Base-by-base conservation (phyloP, 139 green algal genomes). In the Parachlorella kessleri region DNA sequence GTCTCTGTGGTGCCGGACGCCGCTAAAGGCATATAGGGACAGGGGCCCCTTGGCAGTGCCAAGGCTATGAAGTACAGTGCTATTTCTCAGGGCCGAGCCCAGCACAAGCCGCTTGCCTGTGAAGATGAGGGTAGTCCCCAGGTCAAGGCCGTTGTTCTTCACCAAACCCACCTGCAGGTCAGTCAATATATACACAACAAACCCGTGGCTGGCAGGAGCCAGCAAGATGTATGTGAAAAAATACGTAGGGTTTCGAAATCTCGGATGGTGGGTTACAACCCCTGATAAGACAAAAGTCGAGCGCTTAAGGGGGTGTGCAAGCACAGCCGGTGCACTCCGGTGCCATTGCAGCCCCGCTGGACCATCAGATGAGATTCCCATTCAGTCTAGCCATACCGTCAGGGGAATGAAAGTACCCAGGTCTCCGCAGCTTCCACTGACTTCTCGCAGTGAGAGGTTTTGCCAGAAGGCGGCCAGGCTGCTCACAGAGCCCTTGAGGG, bases 391-490 rank as follows among this genome's bases (percentile, higher is more conserved):
- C 4, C 82, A 66, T 32, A 91, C 74, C 72, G 89, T 53, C 40
- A 95, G 75, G 3, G 91, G 91, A 35, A 97, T 55, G 70, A 95
- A 95, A 26, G 92, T 95, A 18, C 93, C 93, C 1, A 97, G 72
- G 83, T 97, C 91, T n/a, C 91, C 92, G 3, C 93, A 63, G 4
- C 80, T 67, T 32, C 90, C 90, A n/a, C 53, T 69, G 26, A 82
- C 72, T 54, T 55, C 75, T n/a, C 30, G 54, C 6, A 80, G 41
- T 26, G 66, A 75, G 40, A 81, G 66, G 9, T 70, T 21, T 5
- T 10, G 28, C 37, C 73, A 63, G 26, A 78, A 75, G 10, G 39
- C n/a, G 69, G 40, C 28, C 1, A 40, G n/a, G n/a, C n/a, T n/a
- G n/a, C n/a, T n/a, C n/a, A n/a, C n/a, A n/a, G n/a, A n/a, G n/a